phyloP scores from a whole-genome alignment of 192 early-diverging fungal genomes.

The Entophlyctis luteolus region DNA sequence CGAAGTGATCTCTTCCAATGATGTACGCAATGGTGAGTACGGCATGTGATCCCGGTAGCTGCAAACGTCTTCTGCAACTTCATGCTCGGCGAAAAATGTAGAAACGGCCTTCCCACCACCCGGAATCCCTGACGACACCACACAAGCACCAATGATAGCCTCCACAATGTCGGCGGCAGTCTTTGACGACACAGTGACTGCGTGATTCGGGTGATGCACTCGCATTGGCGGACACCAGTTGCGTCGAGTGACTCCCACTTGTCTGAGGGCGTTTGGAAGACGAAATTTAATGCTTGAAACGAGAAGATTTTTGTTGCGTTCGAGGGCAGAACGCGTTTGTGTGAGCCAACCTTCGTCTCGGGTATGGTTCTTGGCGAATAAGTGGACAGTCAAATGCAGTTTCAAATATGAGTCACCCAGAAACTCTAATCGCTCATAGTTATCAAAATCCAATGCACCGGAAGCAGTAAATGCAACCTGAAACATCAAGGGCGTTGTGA shows the following conservation, averaged over 20 bases:
- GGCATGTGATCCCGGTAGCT: not conserved
- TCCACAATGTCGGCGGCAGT: conserved; percentile 83
- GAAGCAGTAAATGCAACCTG: conserved; percentile 69
- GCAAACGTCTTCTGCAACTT: not conserved
- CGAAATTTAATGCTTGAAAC: conserved; percentile 43
- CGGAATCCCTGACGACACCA: conserved; percentile 47
- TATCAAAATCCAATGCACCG: conserved; percentile 58
- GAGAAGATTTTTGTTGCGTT: conserved; percentile 28
- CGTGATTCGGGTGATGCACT: not conserved
- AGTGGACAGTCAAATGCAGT: conserved; percentile 62
- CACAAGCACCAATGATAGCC: conserved; percentile 72
- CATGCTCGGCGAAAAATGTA: conserved; percentile 24
- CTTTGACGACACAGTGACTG: conserved; percentile 65
- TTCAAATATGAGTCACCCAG: conserved; percentile 90
- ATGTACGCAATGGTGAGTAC: not conserved
- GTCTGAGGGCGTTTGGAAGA: not conserved
- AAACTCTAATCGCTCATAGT: conserved; percentile 87
- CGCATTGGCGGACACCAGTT: conserved; percentile 3
- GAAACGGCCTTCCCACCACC: conserved; percentile 34
- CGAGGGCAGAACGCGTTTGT: conserved; percentile 1
- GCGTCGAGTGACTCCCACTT: conserved; percentile 19
- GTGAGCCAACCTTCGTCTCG: conserved; percentile 19
- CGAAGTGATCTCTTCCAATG: not conserved
- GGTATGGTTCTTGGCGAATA: conserved; percentile 70
- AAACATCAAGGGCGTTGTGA: conserved; percentile 11